Evolutionary conservation across 805 yeast genomes (phyloP), one percentile per base, ranked within the genome.

Genomic region (Danielia reshetovae): DNA sequence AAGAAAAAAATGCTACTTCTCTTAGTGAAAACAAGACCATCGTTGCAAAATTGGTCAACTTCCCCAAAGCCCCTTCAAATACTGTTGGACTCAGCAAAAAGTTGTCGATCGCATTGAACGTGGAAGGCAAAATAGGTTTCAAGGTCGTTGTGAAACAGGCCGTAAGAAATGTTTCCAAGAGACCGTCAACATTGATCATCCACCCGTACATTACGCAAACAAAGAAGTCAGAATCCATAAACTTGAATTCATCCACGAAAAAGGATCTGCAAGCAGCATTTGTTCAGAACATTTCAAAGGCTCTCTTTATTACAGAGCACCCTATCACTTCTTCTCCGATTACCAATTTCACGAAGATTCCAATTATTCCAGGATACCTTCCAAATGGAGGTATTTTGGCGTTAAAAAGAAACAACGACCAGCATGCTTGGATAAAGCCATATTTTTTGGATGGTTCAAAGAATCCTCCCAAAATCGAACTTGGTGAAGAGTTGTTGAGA

Each of bases 341-440:
- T 26, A 74, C 88, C 0, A 72, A 74, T 39, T 63, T 60, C 18
- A 51, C 69, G 34, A 74, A 72, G 40, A 43, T 84, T 1, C 87
- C 89, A 1, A 49, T 56, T 0, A 55, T 75, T 2, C 67, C 75
- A 1, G 52, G 53, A 0, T 42, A 59, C 1, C 52, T 82, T 13
- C 81, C 85, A 0, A 43, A 62, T 27, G 93, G 94, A 10, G 89
- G 83, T 0, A 34, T 74, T 5, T 32, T 84, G 17, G 74, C 68
- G 35, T 64, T 80, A 44, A 74, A 72, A 36, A 58, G 56, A 33
- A 61, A 60, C 29, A 72, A 65, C 27, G 78, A 75, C 5, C 7
- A 34, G 7, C 49, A 47, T 29, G 56, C 68, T 4, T 77, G 81
- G 74, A 36, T 70, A 5, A 43, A 55, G 8, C 62, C 72, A 1